Evolutionary conservation across 495 filamentous ascomycete genomes (phyloP), one percentile per base, ranked within the genome.

Genomic region (Penicillium crystallinum): DNA sequence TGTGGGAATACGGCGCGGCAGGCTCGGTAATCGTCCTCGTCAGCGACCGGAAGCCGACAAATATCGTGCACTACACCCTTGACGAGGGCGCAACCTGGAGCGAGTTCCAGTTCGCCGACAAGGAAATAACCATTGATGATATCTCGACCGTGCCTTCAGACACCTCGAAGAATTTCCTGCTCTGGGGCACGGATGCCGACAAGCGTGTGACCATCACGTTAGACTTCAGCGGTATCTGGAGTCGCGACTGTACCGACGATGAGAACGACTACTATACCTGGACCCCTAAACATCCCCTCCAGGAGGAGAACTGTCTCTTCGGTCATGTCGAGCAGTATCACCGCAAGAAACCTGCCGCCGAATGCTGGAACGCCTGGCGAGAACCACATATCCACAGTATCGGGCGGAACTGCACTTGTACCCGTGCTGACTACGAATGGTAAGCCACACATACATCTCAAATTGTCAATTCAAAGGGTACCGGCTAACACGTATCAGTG

Each of bases 1-100:
- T 86, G 70, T 99, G 90, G 88, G 90, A 95, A 58, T 95, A 85
- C 59, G 93, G 93, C 47, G 95, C 97, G 56, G 88, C 95, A 64
- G 95, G 95, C 15, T 90, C 88, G 1, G 81, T 97, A 57, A 79
- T 97, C 49, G 90, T 95, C 25, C 84, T 99, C 46, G 89, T 91
- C 23, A 68, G 80, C 38, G 76, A 87, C 48, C 67, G 65, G 8
- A 69, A 70, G 43, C 75, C 84, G 40, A 90, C 90, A 4, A 84
- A 87, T 38, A 63, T 73, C 0, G 67, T 97, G 40, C 80, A 78
- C 52, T 97, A 91, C 70, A 85, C 89, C 33, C 72, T 87, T 9
- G 85, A 97, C 61, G 83, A 88, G 57, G 95, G 95, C 40, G 65
- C 76, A 10, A 83, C 68, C 6, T 99, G 93, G 92, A 58, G 71